Conservation (phyloP, 148 eudicot species). For the Nyssa sinensis region DNA sequence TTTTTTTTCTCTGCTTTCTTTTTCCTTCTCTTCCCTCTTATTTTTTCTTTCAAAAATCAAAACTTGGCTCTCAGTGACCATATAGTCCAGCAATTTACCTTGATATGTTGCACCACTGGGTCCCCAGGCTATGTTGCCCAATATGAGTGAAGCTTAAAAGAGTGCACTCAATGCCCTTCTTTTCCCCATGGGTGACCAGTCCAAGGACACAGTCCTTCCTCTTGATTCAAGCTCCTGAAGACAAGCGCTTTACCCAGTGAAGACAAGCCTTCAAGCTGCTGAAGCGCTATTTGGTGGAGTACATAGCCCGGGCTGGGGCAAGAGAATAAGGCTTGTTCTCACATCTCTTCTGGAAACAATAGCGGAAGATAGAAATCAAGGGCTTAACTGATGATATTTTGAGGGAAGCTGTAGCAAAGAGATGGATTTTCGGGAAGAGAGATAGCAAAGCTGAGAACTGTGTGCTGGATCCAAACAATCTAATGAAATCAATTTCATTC, state of each 20-base stretch:
- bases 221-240: slow-evolving; percentile 92
- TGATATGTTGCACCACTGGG: neutral
- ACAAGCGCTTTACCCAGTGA: slow-evolving; percentile 94
- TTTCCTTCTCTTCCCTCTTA: too few relatives aligned
- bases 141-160: slow-evolving; percentile 99
- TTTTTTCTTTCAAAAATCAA: too few relatives aligned
- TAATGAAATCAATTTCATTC: too few relatives aligned
- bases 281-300: slow-evolving; percentile 84
- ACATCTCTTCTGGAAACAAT: slow-evolving; percentile 53
- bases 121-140: too few relatives aligned
- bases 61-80: too few relatives aligned
- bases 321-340: slow-evolving; percentile 65
- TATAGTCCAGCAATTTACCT: too few relatives aligned
- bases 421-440: slow-evolving; percentile 98
- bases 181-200: slow-evolving; percentile 95
- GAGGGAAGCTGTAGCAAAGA: slow-evolving; percentile 83
- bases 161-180: slow-evolving; percentile 97
- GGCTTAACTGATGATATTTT: slow-evolving; percentile 76
- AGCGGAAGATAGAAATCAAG: slow-evolving; percentile 76
- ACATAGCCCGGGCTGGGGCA: slow-evolving; percentile 78
- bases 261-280: slow-evolving; percentile 73
- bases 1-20: too few relatives aligned
- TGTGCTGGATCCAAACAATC: slow-evolving; percentile 67
- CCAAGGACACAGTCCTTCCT: slow-evolving; percentile 94
- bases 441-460: slow-evolving; percentile 87